phyloP scores from a whole-genome alignment of 2,329 filamentous ascomycete genomes.

The Mycosphaerella sp. region DNA sequence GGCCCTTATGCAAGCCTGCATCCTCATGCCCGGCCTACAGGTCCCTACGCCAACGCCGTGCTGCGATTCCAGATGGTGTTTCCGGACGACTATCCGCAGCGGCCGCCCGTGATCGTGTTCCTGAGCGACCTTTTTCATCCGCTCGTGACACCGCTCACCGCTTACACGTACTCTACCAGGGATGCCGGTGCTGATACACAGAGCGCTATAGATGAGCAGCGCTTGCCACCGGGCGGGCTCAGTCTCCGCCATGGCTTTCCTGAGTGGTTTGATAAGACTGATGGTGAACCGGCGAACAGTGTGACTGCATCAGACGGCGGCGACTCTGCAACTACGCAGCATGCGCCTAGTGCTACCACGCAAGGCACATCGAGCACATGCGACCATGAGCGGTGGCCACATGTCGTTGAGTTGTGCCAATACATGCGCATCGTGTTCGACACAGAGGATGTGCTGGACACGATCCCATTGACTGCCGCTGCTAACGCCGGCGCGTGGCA shows the following conservation, averaged over 20 bases:
- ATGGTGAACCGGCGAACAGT: conserved; percentile 1
- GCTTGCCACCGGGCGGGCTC: conserved; percentile 81
- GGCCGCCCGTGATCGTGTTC: conserved; percentile 82
- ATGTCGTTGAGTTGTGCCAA: conserved; percentile 55
- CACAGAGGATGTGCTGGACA: conserved; percentile 68
- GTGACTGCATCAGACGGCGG: not conserved
- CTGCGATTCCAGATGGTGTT: conserved; percentile 89
- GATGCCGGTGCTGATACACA: conserved; percentile 69
- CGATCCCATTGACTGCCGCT: conserved; percentile 70
- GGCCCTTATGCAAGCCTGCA: not conserved
- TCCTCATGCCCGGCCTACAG: conserved; percentile 42
- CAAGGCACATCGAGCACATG: conserved; percentile 2
- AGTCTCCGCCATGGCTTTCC: conserved; percentile 87
- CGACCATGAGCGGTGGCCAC: conserved; percentile 18
- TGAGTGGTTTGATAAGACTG: conserved; percentile 59
- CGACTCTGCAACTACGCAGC: not conserved
- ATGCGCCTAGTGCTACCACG: conserved; percentile 1
- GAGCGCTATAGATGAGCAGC: conserved; percentile 74
- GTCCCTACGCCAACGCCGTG: conserved; percentile 80
- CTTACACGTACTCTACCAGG: conserved; percentile 82
- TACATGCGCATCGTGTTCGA: conserved; percentile 82
- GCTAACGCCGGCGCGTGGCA: conserved; percentile 92
- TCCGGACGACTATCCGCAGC: conserved; percentile 67
- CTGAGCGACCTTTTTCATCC: conserved; percentile 92
- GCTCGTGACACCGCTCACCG: conserved; percentile 85